These are phyloP conservation scores for Strigomonas oncopelti DNA, from an alignment of 208 protist species.

Conservation along the genomic window DNA sequence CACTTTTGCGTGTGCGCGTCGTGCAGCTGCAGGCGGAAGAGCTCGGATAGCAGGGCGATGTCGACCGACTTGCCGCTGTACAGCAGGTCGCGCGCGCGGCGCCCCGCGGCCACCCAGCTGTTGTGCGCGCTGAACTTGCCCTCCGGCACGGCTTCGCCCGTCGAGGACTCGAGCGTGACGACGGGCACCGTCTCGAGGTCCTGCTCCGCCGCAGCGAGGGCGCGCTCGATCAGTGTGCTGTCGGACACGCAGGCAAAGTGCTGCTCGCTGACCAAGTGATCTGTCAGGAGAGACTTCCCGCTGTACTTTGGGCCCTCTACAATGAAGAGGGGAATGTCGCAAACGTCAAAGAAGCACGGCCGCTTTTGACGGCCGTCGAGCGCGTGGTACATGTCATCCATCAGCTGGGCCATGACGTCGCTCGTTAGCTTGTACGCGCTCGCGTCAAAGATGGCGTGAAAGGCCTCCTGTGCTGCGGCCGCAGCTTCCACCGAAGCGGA, in stretches of 20 bases:
- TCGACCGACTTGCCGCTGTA: conserved; percentile 44
- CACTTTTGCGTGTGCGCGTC: conserved; percentile 10
- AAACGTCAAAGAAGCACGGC: conserved; percentile 41
- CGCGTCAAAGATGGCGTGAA: conserved; percentile 31
- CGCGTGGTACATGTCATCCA: conserved; percentile 25
- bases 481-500: background rate
- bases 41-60: conserved; percentile 30
- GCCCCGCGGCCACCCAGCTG: conserved; percentile 39
- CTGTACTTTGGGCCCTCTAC: conserved; percentile 71
- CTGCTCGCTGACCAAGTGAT: conserved; percentile 32
- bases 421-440: conserved; percentile 20
- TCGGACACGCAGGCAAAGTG: conserved; percentile 55
- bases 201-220: conserved; percentile 14
- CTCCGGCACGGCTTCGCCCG: background rate
- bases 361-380: conserved; percentile 15
- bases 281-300: conserved; percentile 71
- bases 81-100: conserved; percentile 33
- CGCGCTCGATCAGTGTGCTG: conserved; percentile 46
- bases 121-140: conserved; percentile 8
- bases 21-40: conserved; percentile 48
- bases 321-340: conserved; percentile 55
- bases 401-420: conserved; percentile 24
- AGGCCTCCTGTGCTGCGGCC: conserved; percentile 23
- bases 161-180: background rate
- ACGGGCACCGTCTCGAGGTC: background rate